A percentile compares a stretch with the other conserved stretches of the same genome.
Evolutionary conservation across 768 basidiomycete genomes (phyloP).

Genomic region (Suillus alpinus): DNA sequence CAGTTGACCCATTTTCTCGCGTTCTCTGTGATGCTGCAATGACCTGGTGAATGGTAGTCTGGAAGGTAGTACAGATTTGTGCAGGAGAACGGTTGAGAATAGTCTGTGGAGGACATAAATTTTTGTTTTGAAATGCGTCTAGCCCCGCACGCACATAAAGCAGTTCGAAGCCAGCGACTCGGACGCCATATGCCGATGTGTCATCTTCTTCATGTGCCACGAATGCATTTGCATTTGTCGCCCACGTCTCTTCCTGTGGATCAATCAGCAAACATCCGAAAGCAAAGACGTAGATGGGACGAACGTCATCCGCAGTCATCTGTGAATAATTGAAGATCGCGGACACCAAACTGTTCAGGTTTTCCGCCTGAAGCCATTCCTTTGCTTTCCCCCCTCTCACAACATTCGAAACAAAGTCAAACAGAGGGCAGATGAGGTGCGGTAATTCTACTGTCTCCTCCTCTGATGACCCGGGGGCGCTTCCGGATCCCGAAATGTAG

Average conservation of each 20-base stretch:
- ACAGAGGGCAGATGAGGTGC: slow-evolving; percentile 71
- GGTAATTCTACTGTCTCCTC: slow-evolving; percentile 75
- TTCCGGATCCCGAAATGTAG: slow-evolving; percentile 56
- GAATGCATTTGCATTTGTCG: slow-evolving; percentile 85
- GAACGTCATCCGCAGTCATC: slow-evolving; percentile 88
- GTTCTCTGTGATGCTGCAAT: slow-evolving; percentile 55
- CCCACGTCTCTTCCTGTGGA: slow-evolving; percentile 86
- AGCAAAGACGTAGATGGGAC: slow-evolving; percentile 20
- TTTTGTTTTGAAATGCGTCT: background rate
- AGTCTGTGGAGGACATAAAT: slow-evolving; percentile 35
- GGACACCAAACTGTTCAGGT: slow-evolving; percentile 49
- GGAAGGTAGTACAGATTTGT: slow-evolving; percentile 51
- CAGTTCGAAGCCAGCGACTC: slow-evolving; percentile 84
- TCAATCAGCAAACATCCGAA: slow-evolving; percentile 1
- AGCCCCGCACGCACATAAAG: slow-evolving; percentile 50
- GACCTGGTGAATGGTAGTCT: slow-evolving; percentile 51
- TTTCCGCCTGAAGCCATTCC: slow-evolving; percentile 57
- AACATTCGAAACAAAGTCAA: slow-evolving; percentile 75
- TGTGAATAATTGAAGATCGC: slow-evolving; percentile 70
- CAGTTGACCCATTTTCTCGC: slow-evolving; percentile 50
- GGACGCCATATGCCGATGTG: slow-evolving; percentile 73
- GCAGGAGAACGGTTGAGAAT: slow-evolving; percentile 55
- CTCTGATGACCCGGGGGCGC: slow-evolving; percentile 65
- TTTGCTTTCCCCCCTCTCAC: slow-evolving; percentile 63
- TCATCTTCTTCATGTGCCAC: slow-evolving; percentile 96